These are phyloP conservation scores for Astrothelium macrocarpum DNA, from an alignment of 495 filamentous ascomycete genomes.

Conservation along the genomic window DNA sequence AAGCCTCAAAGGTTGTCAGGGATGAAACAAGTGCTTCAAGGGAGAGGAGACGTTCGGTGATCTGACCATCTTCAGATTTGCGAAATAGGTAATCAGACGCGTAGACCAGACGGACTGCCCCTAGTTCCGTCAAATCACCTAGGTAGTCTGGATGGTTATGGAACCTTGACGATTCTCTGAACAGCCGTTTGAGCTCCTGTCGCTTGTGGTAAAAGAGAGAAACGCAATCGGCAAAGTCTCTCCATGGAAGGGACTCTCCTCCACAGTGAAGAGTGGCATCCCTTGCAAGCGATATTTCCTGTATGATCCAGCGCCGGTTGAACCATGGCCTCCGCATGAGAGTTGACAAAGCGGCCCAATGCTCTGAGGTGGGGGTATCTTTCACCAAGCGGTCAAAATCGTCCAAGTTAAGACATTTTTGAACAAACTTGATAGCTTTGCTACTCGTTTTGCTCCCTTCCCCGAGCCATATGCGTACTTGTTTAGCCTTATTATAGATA, in stretches of 20 bases:
- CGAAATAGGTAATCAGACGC: conserved; percentile 18
- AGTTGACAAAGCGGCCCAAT: conserved; percentile 17
- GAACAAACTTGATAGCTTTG: conserved; percentile 16
- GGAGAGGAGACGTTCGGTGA: conserved; percentile 13
- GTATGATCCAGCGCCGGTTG: conserved; percentile 21
- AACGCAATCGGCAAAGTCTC: conserved; percentile 15
- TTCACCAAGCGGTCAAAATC: conserved; percentile 16
- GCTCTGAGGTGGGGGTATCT: conserved; percentile 4
- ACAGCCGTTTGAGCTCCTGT: conserved; percentile 16
- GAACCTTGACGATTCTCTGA: conserved; percentile 13
- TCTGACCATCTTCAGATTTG: conserved; percentile 13
- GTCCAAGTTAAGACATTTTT: conserved; percentile 11
- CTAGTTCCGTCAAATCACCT: conserved; percentile 16
- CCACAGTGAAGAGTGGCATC: conserved; percentile 16
- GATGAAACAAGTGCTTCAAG: conserved; percentile 17
- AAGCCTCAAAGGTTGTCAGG: conserved; percentile 17
- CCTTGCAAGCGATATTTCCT: conserved; percentile 18
- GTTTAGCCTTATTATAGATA: conserved; percentile 16
- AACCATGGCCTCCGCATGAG: conserved; percentile 23
- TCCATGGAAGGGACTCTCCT: conserved; percentile 14
- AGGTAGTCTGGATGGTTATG: conserved; percentile 17
- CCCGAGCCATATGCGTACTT: conserved; percentile 19
- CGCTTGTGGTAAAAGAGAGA: conserved; percentile 11
- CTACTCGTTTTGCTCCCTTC: conserved; percentile 13
- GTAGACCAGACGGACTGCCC: conserved; percentile 13